These are phyloP conservation scores for Persicaria tinctoria DNA, from an alignment of 148 eudicot species.

Conservation along the genomic window DNA sequence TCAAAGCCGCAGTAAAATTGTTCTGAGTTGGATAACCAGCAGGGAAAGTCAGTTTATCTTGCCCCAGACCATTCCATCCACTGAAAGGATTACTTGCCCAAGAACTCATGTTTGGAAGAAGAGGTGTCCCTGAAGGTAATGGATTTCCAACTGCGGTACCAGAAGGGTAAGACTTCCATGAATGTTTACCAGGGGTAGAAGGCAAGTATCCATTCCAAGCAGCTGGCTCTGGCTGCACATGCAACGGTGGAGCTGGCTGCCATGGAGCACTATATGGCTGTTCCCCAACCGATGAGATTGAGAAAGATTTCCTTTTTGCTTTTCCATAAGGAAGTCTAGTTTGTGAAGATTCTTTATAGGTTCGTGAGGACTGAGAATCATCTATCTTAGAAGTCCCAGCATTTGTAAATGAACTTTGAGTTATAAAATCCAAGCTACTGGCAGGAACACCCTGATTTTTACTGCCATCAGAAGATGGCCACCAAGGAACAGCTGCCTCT, in stretches of 20 bases:
- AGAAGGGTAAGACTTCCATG: conserved; percentile 6
- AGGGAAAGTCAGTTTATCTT: not conserved
- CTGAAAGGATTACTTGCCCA: not conserved
- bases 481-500: conserved; percentile 61
- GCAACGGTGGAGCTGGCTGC: not conserved
- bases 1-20: not conserved
- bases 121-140: not conserved
- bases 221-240: not conserved
- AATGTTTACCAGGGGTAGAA: not conserved
- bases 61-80: not conserved
- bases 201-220: not conserved
- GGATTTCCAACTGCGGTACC: not conserved
- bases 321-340: not conserved
- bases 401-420: conserved; percentile 7
- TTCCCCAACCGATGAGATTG: not conserved
- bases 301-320: not conserved
- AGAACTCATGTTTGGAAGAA: not conserved
- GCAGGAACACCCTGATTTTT: conserved; percentile 21
- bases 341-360: not conserved
- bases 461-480: conserved; percentile 25
- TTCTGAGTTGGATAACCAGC: not conserved
- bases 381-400: conserved; percentile 9
- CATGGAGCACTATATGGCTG: not conserved
- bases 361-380: conserved; percentile 6
- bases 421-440: conserved; percentile 20